Base-by-base conservation (phyloP, 495 filamentous ascomycete genomes). In the Hypomontagnella monticulosa region DNA sequence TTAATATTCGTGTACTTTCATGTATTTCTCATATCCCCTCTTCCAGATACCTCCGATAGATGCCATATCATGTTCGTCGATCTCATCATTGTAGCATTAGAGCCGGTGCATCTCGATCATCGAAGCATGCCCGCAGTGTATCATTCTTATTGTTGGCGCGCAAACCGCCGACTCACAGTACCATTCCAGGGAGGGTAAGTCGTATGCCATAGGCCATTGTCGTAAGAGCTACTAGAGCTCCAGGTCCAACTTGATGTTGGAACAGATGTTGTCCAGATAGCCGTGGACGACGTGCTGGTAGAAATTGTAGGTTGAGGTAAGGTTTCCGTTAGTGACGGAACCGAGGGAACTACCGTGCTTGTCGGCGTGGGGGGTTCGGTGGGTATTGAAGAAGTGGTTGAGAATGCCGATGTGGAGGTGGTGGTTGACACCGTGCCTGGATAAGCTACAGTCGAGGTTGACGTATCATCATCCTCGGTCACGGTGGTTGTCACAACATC, bases 101-200 rank as follows among this genome's bases (percentile, higher is more conserved):
- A 18, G 15, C 6, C 12, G 6, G 3, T 16, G 6, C 15, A 18
- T 15, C 6, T 14, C 6, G 18, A 43, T 43, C 12, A 14, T 8
- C n/a, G 15, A 33, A 19, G 19, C 19, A 43, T 50, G 14, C 23
- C 16, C 16, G 4, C 18, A 8, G 27, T 4, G 0, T 50, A 16
- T 9, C n/a, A 15, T 23, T 46, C 32, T 53, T 27, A 66, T 27
- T 38, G 14, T 15, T 48, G 23, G 15, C 59, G 65, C 30, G 46
- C 34, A 42, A 67, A 73, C 14, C 66, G 71, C 48, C 40, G 63
- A 7, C 43, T 44, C 20, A 63, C 15, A 16, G 76, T 79, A 11
- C 68, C 71, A 40, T 78, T 79, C 78, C 78, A 78, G 5, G 73
- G 34, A 30, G 74, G 73, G 50, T 79, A 79, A 7, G 73, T 64